A percentile compares a stretch with the other conserved stretches of the same genome.
These are phyloP conservation scores for Penicillium taxi DNA, from an alignment of 495 filamentous ascomycete genomes.

Conservation along the genomic window DNA sequence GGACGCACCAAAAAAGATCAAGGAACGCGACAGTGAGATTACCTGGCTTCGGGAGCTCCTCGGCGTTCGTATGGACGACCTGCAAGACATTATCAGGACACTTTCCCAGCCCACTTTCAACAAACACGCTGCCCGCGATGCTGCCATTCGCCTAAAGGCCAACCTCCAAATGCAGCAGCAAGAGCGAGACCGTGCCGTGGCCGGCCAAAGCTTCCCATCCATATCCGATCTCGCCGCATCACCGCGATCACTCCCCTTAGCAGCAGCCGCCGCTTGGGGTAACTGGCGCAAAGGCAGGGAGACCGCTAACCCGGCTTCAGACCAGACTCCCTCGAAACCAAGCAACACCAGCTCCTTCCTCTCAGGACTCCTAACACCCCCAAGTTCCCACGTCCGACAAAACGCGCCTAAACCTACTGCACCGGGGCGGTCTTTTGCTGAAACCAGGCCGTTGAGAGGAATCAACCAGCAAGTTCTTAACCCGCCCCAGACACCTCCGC, in stretches of 20 bases:
- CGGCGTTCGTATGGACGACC: slow-evolving; percentile 78
- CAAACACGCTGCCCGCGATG: slow-evolving; percentile 68
- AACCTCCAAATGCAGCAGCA: slow-evolving; percentile 97
- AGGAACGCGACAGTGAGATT: slow-evolving; percentile 88
- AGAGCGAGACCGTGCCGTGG: slow-evolving; percentile 66
- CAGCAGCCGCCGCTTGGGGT: slow-evolving; percentile 75
- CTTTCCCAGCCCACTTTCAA: slow-evolving; percentile 68
- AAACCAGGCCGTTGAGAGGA: slow-evolving; percentile 31
- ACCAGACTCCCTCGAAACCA: slow-evolving; percentile 59
- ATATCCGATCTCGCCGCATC: slow-evolving; percentile 62
- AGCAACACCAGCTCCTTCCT: slow-evolving; percentile 47
- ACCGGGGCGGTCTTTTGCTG: slow-evolving; percentile 43
- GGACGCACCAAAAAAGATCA: slow-evolving; percentile 70
- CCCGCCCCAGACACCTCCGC: slow-evolving; percentile 57
- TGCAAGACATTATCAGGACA: slow-evolving; percentile 81
- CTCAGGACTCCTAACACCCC: slow-evolving; percentile 77
- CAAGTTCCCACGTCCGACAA: slow-evolving; percentile 57
- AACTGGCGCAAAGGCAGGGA: slow-evolving; percentile 66
- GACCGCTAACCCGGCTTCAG: slow-evolving; percentile 26
- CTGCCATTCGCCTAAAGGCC: slow-evolving; percentile 83
- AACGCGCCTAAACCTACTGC: slow-evolving; percentile 33
- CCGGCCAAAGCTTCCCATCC: slow-evolving; percentile 45
- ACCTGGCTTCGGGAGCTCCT: slow-evolving; percentile 91
- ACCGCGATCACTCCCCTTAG: slow-evolving; percentile 71
- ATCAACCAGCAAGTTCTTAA: slow-evolving; percentile 30